phyloP scores from a whole-genome alignment of 805 yeast genomes.

The Saturnispora saitoi region DNA sequence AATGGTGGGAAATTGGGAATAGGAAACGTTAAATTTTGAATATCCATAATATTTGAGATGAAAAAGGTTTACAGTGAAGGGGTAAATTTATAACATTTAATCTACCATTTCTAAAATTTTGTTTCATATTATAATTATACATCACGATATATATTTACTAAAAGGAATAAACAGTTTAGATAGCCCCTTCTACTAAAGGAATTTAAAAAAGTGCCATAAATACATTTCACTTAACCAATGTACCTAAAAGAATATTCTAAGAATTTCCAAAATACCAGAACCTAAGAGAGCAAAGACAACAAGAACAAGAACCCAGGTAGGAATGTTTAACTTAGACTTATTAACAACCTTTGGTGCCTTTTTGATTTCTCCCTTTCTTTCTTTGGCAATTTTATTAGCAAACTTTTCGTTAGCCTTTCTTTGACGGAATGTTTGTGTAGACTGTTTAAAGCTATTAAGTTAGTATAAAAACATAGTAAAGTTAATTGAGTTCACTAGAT shows the following conservation, averaged over 20 bases:
- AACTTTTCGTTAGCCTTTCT: conserved; percentile 80
- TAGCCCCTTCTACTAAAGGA: background rate
- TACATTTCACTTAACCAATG: background rate
- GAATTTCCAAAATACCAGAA: conserved; percentile 68
- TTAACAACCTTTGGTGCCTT: conserved; percentile 7
- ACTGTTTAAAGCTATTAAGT: conserved; percentile 30
- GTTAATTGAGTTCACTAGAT: background rate
- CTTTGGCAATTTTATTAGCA: conserved; percentile 58
- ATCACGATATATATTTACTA: background rate
- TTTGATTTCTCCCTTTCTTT: conserved; percentile 14
- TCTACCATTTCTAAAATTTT: background rate
- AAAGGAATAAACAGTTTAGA: background rate
- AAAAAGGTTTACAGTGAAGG: background rate
- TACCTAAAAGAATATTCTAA: conserved; percentile 44
- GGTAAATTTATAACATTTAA: background rate
- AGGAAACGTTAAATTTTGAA: conserved; percentile 9
- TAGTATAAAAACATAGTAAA: background rate
- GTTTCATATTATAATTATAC: background rate
- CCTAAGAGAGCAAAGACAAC: conserved; percentile 64
- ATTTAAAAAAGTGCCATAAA: background rate
- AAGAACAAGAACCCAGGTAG: conserved; percentile 47
- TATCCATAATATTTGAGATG: background rate
- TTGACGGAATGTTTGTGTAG: conserved; percentile 78
- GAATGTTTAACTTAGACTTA: conserved; percentile 29
- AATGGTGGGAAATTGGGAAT: conserved; percentile 56